Conservation (phyloP, 805 yeast genomes). For the Sungouiella blattae region DNA sequence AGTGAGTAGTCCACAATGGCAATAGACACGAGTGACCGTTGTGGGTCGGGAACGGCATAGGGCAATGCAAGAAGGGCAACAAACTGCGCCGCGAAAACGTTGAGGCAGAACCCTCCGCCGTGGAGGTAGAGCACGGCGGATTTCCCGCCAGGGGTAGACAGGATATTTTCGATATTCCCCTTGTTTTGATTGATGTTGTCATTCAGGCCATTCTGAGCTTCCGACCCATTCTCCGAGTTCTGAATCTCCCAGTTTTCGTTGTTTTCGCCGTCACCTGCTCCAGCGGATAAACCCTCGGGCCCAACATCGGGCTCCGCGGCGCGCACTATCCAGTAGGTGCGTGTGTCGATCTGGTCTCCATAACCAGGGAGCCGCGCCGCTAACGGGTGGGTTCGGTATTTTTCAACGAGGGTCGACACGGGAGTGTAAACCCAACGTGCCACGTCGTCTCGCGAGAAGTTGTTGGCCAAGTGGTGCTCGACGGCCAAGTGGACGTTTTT, state of each 20-base stretch:
- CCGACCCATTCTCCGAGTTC: too few relatives aligned
- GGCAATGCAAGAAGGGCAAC: slow-evolving; percentile 22
- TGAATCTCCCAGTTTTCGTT: too few relatives aligned
- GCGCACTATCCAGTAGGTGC: slow-evolving; percentile 15
- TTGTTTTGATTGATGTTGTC: too few relatives aligned
- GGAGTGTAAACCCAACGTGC: slow-evolving; percentile 20
- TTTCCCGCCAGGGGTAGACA: too few relatives aligned
- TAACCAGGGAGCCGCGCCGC: slow-evolving; percentile 9
- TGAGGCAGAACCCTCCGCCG: slow-evolving; percentile 25
- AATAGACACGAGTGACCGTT: slow-evolving; percentile 15
- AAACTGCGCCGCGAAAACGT: slow-evolving; percentile 21
- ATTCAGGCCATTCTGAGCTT: too few relatives aligned
- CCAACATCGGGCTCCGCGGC: background rate
- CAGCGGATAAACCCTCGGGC: background rate
- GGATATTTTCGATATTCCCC: too few relatives aligned
- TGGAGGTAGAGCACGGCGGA: slow-evolving; percentile 21
- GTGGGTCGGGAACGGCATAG: slow-evolving; percentile 16
- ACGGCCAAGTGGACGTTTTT: slow-evolving; percentile 28
- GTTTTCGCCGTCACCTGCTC: background rate
- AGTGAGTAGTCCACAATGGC: slow-evolving; percentile 23
- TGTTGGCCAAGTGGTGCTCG: slow-evolving; percentile 24
- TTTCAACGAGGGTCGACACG: slow-evolving; percentile 14
- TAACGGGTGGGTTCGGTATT: slow-evolving; percentile 12
- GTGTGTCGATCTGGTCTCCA: slow-evolving; percentile 12
- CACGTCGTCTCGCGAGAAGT: slow-evolving; percentile 20